Percentiles rank a stretch among this genome's conserved stretches.
These are phyloP conservation scores for Hexamita inflata DNA, from an alignment of 208 protist species.

Conservation along the genomic window DNA sequence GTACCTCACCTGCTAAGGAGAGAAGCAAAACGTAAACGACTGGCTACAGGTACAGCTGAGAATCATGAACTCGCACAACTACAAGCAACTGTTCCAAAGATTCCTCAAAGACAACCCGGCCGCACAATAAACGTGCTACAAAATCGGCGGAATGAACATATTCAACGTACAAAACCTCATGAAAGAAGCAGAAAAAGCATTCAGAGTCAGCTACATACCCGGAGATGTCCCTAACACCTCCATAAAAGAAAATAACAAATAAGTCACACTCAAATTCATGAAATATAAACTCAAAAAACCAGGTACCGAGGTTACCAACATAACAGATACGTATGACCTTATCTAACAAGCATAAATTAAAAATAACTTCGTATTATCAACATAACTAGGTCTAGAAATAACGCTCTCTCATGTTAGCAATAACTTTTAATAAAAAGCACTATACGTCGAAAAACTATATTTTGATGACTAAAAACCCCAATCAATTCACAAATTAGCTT, in stretches of 20 bases:
- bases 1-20: background rate
- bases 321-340: background rate
- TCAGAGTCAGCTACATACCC: too few relatives aligned
- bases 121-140: background rate
- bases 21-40: background rate
- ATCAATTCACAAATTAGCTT: background rate
- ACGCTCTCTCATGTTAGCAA: too few relatives aligned
- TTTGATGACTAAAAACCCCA: background rate
- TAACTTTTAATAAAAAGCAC: too few relatives aligned
- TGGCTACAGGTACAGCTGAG: background rate
- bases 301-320: background rate
- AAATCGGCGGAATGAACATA: background rate
- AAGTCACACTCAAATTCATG: background rate
- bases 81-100: background rate
- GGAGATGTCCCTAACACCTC: background rate
- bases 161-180: background rate
- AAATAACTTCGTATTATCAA: background rate
- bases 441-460: background rate
- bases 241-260: background rate
- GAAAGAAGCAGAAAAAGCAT: background rate
- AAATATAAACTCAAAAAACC: background rate
- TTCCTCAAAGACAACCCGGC: background rate
- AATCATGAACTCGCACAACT: background rate
- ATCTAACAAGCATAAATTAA: background rate
- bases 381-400: too few relatives aligned